Percentiles rank a stretch among this genome's conserved stretches.
These are phyloP conservation scores for Thelephora terrestris DNA, from an alignment of 1,284 basidiomycete genomes.

Conservation along the genomic window DNA sequence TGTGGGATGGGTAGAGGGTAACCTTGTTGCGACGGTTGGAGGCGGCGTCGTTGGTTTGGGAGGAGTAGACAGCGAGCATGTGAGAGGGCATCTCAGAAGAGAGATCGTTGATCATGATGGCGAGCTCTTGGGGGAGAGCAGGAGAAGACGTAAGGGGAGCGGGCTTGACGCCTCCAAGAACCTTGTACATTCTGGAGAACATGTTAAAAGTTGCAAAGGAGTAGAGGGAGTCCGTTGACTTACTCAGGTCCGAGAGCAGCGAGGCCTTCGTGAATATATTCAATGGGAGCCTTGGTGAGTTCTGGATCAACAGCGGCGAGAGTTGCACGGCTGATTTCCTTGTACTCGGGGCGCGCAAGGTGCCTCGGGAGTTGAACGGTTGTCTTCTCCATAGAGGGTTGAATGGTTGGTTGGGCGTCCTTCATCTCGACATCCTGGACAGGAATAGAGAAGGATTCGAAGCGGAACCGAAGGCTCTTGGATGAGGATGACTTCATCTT, in stretches of 20 bases:
- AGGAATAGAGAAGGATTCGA: neutral
- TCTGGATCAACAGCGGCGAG: constrained; percentile 23
- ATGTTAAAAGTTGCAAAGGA: neutral
- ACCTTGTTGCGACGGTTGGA: constrained; percentile 21
- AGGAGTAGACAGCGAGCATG: constrained; percentile 40
- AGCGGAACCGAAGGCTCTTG: neutral
- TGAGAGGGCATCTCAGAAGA: constrained; percentile 39
- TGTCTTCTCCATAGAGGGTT: neutral
- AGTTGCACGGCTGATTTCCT: constrained; percentile 18
- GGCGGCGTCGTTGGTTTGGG: constrained; percentile 17
- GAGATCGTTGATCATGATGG: constrained; percentile 17
- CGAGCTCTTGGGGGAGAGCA: constrained; percentile 18
- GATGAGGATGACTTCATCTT: neutral
- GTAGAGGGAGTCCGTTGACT: constrained; percentile 13
- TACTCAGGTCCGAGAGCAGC: constrained; percentile 26
- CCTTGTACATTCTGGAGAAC: constrained; percentile 4
- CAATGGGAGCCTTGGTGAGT: constrained; percentile 22
- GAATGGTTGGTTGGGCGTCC: neutral
- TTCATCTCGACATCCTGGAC: neutral
- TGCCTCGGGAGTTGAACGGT: constrained; percentile 28
- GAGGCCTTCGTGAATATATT: constrained; percentile 28
- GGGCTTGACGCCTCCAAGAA: constrained; percentile 8
- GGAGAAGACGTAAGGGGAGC: constrained; percentile 17
- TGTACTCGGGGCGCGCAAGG: constrained; percentile 22
- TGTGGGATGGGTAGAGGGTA: constrained; percentile 45